phyloP scores from a whole-genome alignment of 306 rosid species.

The Quercus engelmannii region DNA sequence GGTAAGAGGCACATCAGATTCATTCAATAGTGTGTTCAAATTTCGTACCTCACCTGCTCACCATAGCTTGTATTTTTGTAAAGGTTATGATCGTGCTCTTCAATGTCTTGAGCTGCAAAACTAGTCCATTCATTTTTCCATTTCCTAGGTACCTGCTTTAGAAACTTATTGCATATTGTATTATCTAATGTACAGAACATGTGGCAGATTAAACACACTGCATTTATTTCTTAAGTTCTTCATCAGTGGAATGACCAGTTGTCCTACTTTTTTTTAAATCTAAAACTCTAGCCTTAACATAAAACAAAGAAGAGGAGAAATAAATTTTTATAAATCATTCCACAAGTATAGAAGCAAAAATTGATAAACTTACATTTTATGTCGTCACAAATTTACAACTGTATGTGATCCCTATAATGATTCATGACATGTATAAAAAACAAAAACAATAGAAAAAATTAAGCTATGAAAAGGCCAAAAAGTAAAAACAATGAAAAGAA shows the following conservation, averaged over 20 bases:
- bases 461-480: constrained; percentile 14
- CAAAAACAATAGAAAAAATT: constrained; percentile 22
- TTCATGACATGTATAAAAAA: constrained; percentile 10
- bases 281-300: background rate
- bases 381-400: constrained; percentile 46
- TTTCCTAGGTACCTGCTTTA: background rate
- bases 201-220: background rate
- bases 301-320: background rate
- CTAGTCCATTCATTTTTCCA: background rate
- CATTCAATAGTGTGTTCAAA: background rate
- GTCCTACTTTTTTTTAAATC: background rate
- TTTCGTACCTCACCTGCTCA: background rate
- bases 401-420: constrained; percentile 33
- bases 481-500: constrained; percentile 40
- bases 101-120: background rate
- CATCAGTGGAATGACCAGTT: background rate
- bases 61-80: background rate
- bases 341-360: background rate
- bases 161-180: background rate
- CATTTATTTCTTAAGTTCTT: background rate
- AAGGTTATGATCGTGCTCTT: background rate
- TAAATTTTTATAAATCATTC: background rate
- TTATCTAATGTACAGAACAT: background rate
- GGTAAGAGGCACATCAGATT: background rate
- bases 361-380: constrained; percentile 32